Percentiles rank a stretch among this genome's conserved stretches.
phyloP scores from a whole-genome alignment of 139 green algal species.

The Tetradesmus obliquus region DNA sequence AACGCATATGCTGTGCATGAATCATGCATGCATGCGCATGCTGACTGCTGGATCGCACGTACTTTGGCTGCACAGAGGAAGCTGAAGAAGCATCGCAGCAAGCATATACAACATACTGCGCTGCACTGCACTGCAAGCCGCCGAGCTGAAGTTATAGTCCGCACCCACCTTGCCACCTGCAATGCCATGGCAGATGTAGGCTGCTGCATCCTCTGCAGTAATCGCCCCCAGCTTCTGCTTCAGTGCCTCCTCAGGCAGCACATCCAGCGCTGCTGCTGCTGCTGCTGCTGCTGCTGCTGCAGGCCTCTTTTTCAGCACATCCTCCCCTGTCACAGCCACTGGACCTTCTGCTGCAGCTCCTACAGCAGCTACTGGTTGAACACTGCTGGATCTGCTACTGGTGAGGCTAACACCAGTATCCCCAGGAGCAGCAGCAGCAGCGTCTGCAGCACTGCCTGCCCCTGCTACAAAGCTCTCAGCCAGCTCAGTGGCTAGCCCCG shows the following conservation, averaged over 20 bases:
- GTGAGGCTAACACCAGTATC: not conserved
- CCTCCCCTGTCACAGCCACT: not conserved
- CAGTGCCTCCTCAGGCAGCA: not conserved
- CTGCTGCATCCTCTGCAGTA: slow-evolving; percentile 8
- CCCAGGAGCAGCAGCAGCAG: slow-evolving; percentile 3
- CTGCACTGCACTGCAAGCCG: too few species aligned
- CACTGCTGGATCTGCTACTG: not conserved
- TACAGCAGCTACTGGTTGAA: not conserved
- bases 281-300: not conserved
- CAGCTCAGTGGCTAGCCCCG: not conserved
- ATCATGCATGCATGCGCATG: too few species aligned
- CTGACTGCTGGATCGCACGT: too few species aligned
- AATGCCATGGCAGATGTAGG: not conserved
- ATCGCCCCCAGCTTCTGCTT: slow-evolving; percentile 5
- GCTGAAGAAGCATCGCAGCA: too few species aligned
- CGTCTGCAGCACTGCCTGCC: not conserved
- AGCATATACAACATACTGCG: too few species aligned
- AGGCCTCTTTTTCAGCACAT: not conserved
- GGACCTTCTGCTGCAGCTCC: not conserved
- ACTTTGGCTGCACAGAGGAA: too few species aligned
- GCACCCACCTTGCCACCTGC: slow-evolving; percentile 6
- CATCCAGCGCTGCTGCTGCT: not conserved
- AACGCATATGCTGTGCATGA: too few species aligned
- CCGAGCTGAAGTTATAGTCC: too few species aligned
- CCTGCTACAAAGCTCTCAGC: not conserved